phyloP scores from a whole-genome alignment of 2,329 filamentous ascomycete species.

The Pseudogymnoascus sp. region DNA sequence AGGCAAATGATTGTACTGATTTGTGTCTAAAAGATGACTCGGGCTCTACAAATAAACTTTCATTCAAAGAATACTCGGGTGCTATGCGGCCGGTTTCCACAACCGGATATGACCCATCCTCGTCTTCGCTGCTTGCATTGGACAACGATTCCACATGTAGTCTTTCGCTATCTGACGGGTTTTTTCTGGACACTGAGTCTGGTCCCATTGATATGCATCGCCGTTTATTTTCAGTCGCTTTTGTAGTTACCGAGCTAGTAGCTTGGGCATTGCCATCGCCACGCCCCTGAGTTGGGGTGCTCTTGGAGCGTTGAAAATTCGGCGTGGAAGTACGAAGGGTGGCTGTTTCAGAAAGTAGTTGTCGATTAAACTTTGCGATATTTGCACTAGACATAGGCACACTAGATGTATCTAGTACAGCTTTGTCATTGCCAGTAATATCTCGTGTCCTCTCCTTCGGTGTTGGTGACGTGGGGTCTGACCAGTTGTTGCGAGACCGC shows the following conservation, averaged over 20 bases:
- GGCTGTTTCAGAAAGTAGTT: not conserved
- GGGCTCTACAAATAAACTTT: not conserved
- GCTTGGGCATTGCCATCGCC: not conserved
- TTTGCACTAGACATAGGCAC: not conserved
- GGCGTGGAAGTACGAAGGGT: not conserved
- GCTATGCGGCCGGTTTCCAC: not conserved
- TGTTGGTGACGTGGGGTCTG: constrained; percentile 23
- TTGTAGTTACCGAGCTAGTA: not conserved
- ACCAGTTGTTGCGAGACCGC: constrained; percentile 24
- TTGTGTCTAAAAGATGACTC: not conserved
- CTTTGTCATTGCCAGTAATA: not conserved
- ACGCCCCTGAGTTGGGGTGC: not conserved
- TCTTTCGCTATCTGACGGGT: not conserved
- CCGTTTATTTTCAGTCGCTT: not conserved
- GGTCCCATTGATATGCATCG: no score
- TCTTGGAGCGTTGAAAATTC: not conserved
- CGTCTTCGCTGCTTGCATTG: not conserved
- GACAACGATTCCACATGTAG: not conserved
- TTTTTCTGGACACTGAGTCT: not conserved
- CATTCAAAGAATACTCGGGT: not conserved
- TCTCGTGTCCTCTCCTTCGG: constrained; percentile 14
- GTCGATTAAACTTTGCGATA: not conserved
- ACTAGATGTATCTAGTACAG: not conserved
- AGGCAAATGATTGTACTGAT: not conserved
- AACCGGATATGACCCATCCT: not conserved